phyloP scores from a whole-genome alignment of 2,329 filamentous ascomycete genomes.

The Fusarium solani-melongenae region DNA sequence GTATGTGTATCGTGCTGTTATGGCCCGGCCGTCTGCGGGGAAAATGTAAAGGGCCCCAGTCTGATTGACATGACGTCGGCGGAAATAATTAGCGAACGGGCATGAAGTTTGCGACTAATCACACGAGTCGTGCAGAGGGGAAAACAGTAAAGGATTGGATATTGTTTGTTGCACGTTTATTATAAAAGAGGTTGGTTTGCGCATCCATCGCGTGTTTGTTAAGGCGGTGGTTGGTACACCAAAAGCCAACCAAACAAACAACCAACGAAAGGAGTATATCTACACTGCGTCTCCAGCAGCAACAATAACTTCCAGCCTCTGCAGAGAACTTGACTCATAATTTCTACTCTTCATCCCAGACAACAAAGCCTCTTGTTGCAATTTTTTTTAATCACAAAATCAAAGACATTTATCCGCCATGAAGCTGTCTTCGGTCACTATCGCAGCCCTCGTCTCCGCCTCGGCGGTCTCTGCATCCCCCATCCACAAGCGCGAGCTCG shows the following conservation, averaged over 20 bases:
- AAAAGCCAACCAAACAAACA: neutral
- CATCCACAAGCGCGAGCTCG: conserved; percentile 55
- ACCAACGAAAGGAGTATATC: neutral
- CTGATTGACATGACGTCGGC: conserved; percentile 30
- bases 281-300: neutral
- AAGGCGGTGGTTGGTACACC: conserved; percentile 33
- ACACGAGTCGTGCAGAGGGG: conserved; percentile 1
- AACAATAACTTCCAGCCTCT: conserved; percentile 20
- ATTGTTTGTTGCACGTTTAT: conserved; percentile 29
- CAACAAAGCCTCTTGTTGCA: neutral
- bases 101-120: conserved; percentile 7
- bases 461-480: conserved; percentile 43
- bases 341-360: conserved; percentile 8
- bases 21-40: neutral
- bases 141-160: conserved; percentile 4
- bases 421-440: conserved; percentile 42
- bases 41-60: neutral
- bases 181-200: conserved; percentile 38
- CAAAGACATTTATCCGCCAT: conserved; percentile 34
- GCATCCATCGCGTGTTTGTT: conserved; percentile 13
- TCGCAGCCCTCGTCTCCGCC: conserved; percentile 36
- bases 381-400: neutral
- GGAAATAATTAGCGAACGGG: conserved; percentile 14
- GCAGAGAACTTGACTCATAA: conserved; percentile 24
- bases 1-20: neutral